Evolutionary conservation across 495 filamentous ascomycete genomes (phyloP).

Genomic region (Chaetomium tenue): DNA sequence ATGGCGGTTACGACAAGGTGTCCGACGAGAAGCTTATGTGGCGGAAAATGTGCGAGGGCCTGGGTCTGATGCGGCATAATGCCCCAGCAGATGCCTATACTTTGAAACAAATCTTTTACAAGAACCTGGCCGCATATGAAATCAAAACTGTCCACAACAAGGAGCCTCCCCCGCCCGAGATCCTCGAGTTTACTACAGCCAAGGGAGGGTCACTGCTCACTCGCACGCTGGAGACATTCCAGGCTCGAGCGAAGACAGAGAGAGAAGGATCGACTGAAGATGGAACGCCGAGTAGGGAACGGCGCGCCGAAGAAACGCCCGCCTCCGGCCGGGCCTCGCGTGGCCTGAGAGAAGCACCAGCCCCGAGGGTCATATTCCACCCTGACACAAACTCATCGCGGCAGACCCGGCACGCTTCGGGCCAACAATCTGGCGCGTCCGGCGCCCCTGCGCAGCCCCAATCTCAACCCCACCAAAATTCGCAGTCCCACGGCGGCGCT

Average conservation of each 20-base stretch:
- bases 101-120: slow-evolving; percentile 79
- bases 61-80: slow-evolving; percentile 59
- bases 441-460: slow-evolving; percentile 29
- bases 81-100: slow-evolving; percentile 70
- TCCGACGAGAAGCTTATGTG: slow-evolving; percentile 77
- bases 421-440: slow-evolving; percentile 38
- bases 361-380: slow-evolving; percentile 77
- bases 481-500: slow-evolving; percentile 25
- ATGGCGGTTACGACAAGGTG: slow-evolving; percentile 78
- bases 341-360: slow-evolving; percentile 73
- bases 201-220: slow-evolving; percentile 72
- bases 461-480: slow-evolving; percentile 31
- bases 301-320: slow-evolving; percentile 59
- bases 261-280: slow-evolving; percentile 58
- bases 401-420: slow-evolving; percentile 56
- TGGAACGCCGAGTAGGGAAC: slow-evolving; percentile 61
- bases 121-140: slow-evolving; percentile 78
- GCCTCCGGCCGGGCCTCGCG: slow-evolving; percentile 57
- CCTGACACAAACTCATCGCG: slow-evolving; percentile 64
- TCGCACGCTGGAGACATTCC: slow-evolving; percentile 73
- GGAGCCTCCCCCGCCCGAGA: slow-evolving; percentile 77
- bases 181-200: slow-evolving; percentile 71
- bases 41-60: slow-evolving; percentile 66
- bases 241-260: slow-evolving; percentile 45
- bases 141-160: slow-evolving; percentile 66